phyloP scores from a whole-genome alignment of 2,329 filamentous ascomycete genomes.

The Apiospora arundinis region DNA sequence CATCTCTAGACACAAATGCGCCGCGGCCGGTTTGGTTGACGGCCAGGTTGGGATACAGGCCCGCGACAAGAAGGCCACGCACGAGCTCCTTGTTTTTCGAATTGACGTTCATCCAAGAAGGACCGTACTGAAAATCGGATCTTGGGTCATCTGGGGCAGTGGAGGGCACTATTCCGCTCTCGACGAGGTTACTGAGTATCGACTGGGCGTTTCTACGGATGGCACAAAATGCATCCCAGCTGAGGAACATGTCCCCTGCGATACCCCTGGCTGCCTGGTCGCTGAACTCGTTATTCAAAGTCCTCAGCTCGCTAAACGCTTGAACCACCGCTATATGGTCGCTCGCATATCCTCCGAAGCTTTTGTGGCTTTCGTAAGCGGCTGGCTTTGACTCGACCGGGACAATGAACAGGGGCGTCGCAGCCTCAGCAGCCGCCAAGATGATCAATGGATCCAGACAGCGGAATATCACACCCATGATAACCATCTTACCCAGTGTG shows the following conservation, averaged over 20 bases:
- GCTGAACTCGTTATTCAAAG: neutral
- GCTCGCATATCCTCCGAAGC: neutral
- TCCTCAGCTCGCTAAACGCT: constrained; percentile 31
- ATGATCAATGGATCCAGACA: constrained; percentile 58
- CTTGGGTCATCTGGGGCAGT: constrained; percentile 22
- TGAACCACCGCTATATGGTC: constrained; percentile 42
- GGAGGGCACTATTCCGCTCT: constrained; percentile 46
- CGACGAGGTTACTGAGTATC: constrained; percentile 24
- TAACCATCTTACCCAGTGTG: constrained; percentile 53
- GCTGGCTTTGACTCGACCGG: neutral
- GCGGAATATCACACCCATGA: constrained; percentile 56
- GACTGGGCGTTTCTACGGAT: constrained; percentile 8
- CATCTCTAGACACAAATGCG: neutral
- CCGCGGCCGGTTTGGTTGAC: neutral
- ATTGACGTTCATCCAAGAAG: constrained; percentile 48
- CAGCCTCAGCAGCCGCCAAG: constrained; percentile 37
- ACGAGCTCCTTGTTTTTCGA: constrained; percentile 49
- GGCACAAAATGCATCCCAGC: constrained; percentile 2
- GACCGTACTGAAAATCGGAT: constrained; percentile 36
- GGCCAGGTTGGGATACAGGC: constrained; percentile 53
- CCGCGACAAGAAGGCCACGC: constrained; percentile 52
- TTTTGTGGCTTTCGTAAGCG: neutral
- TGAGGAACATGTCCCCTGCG: constrained; percentile 33
- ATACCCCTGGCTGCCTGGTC: neutral
- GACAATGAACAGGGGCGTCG: constrained; percentile 21